Conservation (phyloP, 192 early-diverging fungal genomes). For the Gryganskiella cystojenkinii region DNA sequence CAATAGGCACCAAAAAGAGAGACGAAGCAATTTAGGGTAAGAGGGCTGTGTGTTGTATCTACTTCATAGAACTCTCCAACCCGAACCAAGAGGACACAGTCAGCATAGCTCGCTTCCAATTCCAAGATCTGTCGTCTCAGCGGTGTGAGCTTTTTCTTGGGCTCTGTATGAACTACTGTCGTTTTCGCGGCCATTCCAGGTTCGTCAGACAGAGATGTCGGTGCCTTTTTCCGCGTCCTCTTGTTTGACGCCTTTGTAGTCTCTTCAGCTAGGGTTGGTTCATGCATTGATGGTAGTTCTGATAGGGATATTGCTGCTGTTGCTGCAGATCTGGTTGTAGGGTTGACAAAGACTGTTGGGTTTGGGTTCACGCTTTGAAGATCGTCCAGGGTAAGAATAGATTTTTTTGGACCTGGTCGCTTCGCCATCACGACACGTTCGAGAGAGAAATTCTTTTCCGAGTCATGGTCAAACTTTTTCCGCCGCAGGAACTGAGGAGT, state of each 20-base stretch:
- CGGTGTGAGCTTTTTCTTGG: conserved; percentile 16
- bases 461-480: no score
- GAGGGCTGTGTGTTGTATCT: no score
- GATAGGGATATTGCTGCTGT: no score
- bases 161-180: no score
- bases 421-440: neutral
- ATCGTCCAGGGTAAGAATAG: conserved; percentile 21
- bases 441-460: neutral
- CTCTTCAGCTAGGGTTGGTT: conserved; percentile 1
- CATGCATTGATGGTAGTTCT: neutral
- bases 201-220: no score
- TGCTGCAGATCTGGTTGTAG: no score
- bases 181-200: no score
- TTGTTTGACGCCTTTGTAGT: no score
- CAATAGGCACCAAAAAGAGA: neutral
- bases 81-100: conserved; percentile 75
- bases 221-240: no score
- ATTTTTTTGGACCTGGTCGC: neutral
- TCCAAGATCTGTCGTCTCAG: conserved; percentile 39
- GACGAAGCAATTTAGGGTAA: neutral
- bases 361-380: conserved; percentile 35
- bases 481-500: neutral
- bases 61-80: conserved; percentile 89
- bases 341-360: conserved; percentile 8
- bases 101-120: conserved; percentile 65